phyloP scores from a whole-genome alignment of 805 yeast species.

The Torulaspora gathmanii region DNA sequence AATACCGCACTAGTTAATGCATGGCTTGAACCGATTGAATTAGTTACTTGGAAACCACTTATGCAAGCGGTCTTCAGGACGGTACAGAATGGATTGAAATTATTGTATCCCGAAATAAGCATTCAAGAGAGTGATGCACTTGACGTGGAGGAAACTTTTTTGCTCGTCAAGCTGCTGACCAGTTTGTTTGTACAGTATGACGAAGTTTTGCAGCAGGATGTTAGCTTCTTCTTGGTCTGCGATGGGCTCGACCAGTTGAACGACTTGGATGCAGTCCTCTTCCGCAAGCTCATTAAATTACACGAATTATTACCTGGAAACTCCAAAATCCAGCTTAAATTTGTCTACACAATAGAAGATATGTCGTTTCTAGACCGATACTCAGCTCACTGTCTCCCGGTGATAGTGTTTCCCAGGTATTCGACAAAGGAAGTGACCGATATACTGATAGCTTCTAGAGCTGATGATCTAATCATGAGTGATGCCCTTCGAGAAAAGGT shows the following conservation, averaged over 20 bases:
- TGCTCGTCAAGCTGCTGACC: constrained; percentile 24
- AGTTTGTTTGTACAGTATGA: constrained; percentile 14
- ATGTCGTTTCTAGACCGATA: constrained; percentile 25
- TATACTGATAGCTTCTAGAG: constrained; percentile 20
- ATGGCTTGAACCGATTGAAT: constrained; percentile 29
- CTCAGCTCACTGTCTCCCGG: constrained; percentile 27
- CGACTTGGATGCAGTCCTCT: constrained; percentile 31
- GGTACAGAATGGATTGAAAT: constrained; percentile 20
- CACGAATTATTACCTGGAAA: constrained; percentile 24
- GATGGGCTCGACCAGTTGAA: constrained; percentile 35
- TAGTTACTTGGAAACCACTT: constrained; percentile 34
- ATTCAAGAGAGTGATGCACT: constrained; percentile 24
- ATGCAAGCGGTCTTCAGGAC: constrained; percentile 30
- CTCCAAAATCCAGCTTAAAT: constrained; percentile 23
- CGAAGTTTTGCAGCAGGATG: constrained; percentile 2
- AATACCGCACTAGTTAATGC: constrained; percentile 17
- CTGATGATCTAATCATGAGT: constrained; percentile 16
- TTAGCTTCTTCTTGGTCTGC: constrained; percentile 22
- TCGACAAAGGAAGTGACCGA: constrained; percentile 21
- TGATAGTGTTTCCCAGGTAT: constrained; percentile 32
- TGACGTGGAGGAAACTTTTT: constrained; percentile 31
- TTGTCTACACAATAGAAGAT: constrained; percentile 27
- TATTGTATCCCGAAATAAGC: constrained; percentile 13
- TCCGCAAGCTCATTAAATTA: constrained; percentile 26
- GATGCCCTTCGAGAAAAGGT: constrained; percentile 11